Base-by-base conservation (phyloP, 768 basidiomycete species). In the Collybia sordida region DNA sequence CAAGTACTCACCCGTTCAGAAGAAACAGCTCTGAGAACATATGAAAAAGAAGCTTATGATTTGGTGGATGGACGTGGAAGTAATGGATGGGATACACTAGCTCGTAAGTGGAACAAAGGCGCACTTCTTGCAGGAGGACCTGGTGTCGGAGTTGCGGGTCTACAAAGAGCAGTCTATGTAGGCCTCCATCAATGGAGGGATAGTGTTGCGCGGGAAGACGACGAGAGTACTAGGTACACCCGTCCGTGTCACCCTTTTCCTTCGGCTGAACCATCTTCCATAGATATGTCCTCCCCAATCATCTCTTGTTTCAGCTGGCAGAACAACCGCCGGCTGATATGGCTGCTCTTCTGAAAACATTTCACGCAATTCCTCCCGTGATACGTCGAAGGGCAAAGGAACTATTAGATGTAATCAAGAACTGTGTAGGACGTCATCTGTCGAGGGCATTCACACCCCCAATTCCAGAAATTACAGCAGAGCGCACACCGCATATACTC, bases 101-200 rank as follows among this genome's bases (percentile, higher is more conserved):
- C 87, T 7, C 80, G 75, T 56, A 93, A 89, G 68, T 93, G 90
- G 89, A 91, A 94, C 62, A 91, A 90, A 60, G 69, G 67, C 43
- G 64, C 65, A 2, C 65, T 88, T 41, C 67, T 68, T 49, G 67
- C 74, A 39, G 64, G 64, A 21, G 71, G 66, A 25, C 65, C 69
- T 27, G 61, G 64, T 17, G 59, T 64, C 31, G 69, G 72, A 18
- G 58, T 68, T 23, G 68, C 66, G 39, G 72, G 66, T 2, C 65
- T 80, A 52, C 80, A 82, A 54, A 75, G 79, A 23, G 77, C 74
- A 28, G 81, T 93, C 14, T 93, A 89, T 66, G 81, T 73, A 50
- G 72, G 74, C 2, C 72, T 96, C 11, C 91, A 95, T 65, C 73
- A 70, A 27, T 98, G 94, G 95, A 75, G 95, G 51, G 94, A 98